Percentiles rank a stretch among this genome's conserved stretches.
Evolutionary conservation across 805 yeast species (phyloP).

Genomic region (Spathaspora girioi): DNA sequence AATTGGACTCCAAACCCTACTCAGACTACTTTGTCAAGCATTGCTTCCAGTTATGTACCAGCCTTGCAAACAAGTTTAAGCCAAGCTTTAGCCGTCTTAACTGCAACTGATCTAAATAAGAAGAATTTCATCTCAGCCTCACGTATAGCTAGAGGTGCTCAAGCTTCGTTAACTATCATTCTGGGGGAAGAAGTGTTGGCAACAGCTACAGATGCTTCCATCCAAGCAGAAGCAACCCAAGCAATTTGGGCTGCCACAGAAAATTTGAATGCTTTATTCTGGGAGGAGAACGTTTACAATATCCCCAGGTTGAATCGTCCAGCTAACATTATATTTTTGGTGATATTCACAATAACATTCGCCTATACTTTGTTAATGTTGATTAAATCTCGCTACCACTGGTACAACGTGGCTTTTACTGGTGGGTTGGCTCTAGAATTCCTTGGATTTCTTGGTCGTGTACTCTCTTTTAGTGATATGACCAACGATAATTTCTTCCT

Average conservation of each 20-base stretch:
- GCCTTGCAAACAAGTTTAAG: constrained; percentile 16
- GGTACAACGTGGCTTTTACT: constrained; percentile 33
- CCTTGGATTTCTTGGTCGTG: constrained; percentile 33
- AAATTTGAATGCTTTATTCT: constrained; percentile 22
- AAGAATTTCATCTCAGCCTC: constrained; percentile 17
- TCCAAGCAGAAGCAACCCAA: constrained; percentile 25
- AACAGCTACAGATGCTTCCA: constrained; percentile 28
- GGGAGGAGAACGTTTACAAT: constrained; percentile 32
- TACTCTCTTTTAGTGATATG: constrained; percentile 22
- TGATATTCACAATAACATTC: constrained; percentile 20
- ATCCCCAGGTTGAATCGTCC: constrained; percentile 18
- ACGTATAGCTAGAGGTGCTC: constrained; percentile 25
- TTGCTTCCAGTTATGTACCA: constrained; percentile 21
- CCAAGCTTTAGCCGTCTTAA: constrained; percentile 12
- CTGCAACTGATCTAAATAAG: constrained; percentile 3
- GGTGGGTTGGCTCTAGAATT: constrained; percentile 30
- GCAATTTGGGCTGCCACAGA: constrained; percentile 26
- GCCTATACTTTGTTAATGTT: constrained; percentile 20
- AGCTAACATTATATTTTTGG: constrained; percentile 27
- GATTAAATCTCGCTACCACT: constrained; percentile 26
- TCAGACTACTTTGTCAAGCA: constrained; percentile 20
- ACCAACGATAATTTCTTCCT: constrained; percentile 18
- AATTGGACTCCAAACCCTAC: constrained; percentile 24
- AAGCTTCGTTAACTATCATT: constrained; percentile 30
- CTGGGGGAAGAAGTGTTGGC: constrained; percentile 29